These are phyloP conservation scores for Cubamyces sp. DNA, from an alignment of 768 basidiomycete species.

Conservation along the genomic window DNA sequence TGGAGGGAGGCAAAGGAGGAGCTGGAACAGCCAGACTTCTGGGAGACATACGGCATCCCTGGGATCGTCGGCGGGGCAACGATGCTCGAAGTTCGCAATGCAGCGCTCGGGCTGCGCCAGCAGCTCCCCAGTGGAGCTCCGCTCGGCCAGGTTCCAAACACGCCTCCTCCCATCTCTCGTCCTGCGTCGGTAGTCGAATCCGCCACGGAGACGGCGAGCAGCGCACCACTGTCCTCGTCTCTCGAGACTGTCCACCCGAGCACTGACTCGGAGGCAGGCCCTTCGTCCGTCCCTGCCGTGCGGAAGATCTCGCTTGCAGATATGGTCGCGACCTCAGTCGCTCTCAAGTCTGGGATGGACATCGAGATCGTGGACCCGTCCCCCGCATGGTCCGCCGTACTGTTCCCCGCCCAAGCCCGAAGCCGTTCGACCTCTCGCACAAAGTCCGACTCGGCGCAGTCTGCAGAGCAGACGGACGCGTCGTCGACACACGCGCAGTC, in stretches of 20 bases:
- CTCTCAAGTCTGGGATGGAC: conserved; percentile 71
- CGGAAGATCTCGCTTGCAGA: conserved; percentile 63
- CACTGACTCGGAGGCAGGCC: background rate
- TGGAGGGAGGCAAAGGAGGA: conserved; percentile 68
- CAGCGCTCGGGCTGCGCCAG: conserved; percentile 50
- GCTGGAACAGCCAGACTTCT: conserved; percentile 63
- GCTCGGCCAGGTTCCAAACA: background rate
- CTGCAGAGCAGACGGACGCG: conserved; percentile 5
- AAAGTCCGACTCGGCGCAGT: conserved; percentile 6
- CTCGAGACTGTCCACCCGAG: conserved; percentile 21
- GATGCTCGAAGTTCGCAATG: conserved; percentile 67
- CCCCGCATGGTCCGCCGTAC: conserved; percentile 53
- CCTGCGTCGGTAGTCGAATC: conserved; percentile 1
- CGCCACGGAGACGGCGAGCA: background rate
- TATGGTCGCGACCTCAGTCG: conserved; percentile 73
- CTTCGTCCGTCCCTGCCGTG: background rate
- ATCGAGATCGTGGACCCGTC: conserved; percentile 58
- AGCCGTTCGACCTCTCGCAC: conserved; percentile 33
- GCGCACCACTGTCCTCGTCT: conserved; percentile 9
- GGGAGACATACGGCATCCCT: conserved; percentile 65
- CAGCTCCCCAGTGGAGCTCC: conserved; percentile 8
- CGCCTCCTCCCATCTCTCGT: background rate
- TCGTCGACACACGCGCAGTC: conserved; percentile 6
- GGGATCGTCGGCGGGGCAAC: conserved; percentile 68
- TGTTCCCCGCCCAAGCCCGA: conserved; percentile 42